Evolutionary conservation across 106 monocot genomes (phyloP), one percentile per base, ranked within the genome.

Genomic region (Posidonia australis): DNA sequence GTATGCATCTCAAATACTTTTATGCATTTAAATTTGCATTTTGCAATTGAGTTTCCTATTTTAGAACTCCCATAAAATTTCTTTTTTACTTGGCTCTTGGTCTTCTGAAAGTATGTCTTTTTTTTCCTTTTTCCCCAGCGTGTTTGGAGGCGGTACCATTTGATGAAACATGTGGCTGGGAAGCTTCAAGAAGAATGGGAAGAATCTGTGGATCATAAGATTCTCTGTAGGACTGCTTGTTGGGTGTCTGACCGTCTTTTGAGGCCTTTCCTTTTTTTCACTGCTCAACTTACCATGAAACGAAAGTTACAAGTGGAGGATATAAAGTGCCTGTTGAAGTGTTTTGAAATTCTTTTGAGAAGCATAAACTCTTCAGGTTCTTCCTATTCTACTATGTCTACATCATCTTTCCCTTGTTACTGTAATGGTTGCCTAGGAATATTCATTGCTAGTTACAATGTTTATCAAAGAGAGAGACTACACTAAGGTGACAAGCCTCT

Each of bases 261-360:
- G 49, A 86, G 93, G 52, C 93, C 89, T 27, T 89, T 93, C 75
- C 81, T 93, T 54, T 86, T 93, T 67, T 82, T 93, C 72, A 54
- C 73, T 46, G 74, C 79, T 72, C 70, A 47, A 47, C 52, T 77
- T 48, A 67, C 68, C 65, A 69, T 54, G 41, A 63, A 77, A 30
- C 74, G 74, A n/a, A 77, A 62, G 62, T 46, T 77, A 5, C 77
- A 76, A 22, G 10, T 48, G 12, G 46, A 19, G 20, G 81, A 79
- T 43, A 45, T 69, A 31, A 67, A 81, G 29, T 70, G 70, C 48
- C 66, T 84, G 49, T 73, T 46, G 5, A 60, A 44, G 32, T 93
- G 86, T 67, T 89, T 93, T 72, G 75, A 59, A 51, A 83, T 89
- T 76, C 78, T 93, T 54, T 75, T 93, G 57, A 77, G 72, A 70